phyloP scores from a whole-genome alignment of 805 yeast species.

The Saccharomyces cerevisiae region DNA sequence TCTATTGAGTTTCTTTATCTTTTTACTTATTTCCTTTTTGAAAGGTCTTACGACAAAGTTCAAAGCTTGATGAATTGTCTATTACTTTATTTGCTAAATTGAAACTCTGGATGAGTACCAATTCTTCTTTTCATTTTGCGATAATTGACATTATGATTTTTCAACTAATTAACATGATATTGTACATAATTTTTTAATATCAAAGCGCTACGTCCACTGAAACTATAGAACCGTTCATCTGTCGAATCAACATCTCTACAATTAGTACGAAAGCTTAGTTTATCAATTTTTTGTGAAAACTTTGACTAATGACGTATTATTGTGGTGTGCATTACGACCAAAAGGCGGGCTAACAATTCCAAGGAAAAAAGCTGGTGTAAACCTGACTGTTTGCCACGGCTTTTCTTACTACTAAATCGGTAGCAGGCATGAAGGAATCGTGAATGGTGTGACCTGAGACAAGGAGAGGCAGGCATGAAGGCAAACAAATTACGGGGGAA shows the following conservation, averaged over 20 bases:
- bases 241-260: neutral
- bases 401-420: neutral
- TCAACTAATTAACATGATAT: too few species aligned
- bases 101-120: too few species aligned
- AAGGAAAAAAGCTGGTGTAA: neutral
- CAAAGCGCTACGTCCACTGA: too few species aligned
- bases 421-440: neutral
- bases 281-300: neutral
- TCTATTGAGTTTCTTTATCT: neutral
- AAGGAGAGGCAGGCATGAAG: neutral
- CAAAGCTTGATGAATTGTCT: too few species aligned
- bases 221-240: neutral
- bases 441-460: neutral
- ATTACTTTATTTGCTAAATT: too few species aligned
- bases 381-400: too few species aligned
- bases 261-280: neutral
- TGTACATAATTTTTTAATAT: neutral
- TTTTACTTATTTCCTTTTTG: neutral
- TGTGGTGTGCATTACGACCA: neutral
- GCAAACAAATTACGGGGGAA: neutral
- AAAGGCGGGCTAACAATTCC: neutral
- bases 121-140: too few species aligned
- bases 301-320: neutral
- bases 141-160: too few species aligned
- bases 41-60: too few species aligned